These are phyloP conservation scores for Myxozyma neglecta DNA, from an alignment of 805 yeast species.

Conservation along the genomic window DNA sequence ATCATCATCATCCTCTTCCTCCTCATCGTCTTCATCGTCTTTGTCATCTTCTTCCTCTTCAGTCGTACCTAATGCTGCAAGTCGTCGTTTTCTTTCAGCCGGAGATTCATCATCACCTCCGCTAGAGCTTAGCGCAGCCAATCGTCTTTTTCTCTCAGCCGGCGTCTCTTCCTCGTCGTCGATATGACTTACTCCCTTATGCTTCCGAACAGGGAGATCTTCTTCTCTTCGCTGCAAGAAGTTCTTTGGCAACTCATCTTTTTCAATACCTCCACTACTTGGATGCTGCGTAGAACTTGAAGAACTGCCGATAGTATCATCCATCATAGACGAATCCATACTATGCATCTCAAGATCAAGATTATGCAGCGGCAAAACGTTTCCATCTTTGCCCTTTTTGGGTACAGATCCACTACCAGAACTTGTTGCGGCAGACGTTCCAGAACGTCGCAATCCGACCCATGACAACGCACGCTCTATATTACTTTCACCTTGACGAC, in stretches of 20 bases:
- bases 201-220: conserved; percentile 30
- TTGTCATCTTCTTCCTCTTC: conserved; percentile 31
- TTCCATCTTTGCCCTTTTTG: background rate
- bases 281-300: conserved; percentile 3
- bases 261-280: conserved; percentile 22
- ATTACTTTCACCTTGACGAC: conserved; percentile 5
- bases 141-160: conserved; percentile 25
- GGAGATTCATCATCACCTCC: conserved; percentile 32
- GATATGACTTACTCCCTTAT: background rate
- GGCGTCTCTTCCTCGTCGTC: conserved; percentile 35
- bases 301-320: conserved; percentile 3
- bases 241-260: conserved; percentile 27
- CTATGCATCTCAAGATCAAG: conserved; percentile 26
- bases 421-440: background rate
- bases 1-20: conserved; percentile 33
- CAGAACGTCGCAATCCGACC: conserved; percentile 51
- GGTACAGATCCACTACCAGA: background rate
- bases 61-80: conserved; percentile 33
- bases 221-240: conserved; percentile 30
- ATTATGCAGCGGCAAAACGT: background rate
- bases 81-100: conserved; percentile 3
- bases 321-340: conserved; percentile 2
- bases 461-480: conserved; percentile 51
- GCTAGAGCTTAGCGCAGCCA: conserved; percentile 30
- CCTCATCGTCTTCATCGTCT: conserved; percentile 24